A percentile compares a stretch with the other conserved stretches of the same genome.
phyloP scores from a whole-genome alignment of 768 basidiomycete species.

The Aureoboletus auriporus region DNA sequence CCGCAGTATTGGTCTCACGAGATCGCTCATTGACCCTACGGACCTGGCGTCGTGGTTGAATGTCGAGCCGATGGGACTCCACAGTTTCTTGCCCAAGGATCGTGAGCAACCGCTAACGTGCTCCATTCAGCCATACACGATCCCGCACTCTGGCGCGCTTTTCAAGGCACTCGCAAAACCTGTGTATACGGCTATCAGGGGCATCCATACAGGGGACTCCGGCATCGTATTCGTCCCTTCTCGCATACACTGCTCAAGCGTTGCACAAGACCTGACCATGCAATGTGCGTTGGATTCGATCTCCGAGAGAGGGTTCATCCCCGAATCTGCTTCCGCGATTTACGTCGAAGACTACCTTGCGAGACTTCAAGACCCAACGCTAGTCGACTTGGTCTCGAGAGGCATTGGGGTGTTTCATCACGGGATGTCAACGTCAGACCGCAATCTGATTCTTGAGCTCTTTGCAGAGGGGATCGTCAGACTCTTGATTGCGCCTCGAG shows the following conservation, averaged over 20 bases:
- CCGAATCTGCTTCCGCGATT: slow-evolving; percentile 44
- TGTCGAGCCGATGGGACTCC: slow-evolving; percentile 57
- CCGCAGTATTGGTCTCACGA: slow-evolving; percentile 74
- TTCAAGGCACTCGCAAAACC: slow-evolving; percentile 93
- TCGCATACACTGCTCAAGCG: slow-evolving; percentile 62
- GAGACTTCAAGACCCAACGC: slow-evolving; percentile 55
- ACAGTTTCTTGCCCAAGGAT: slow-evolving; percentile 78
- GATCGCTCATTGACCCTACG: slow-evolving; percentile 74
- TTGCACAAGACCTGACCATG: slow-evolving; percentile 83
- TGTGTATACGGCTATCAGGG: slow-evolving; percentile 68
- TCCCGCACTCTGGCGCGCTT: slow-evolving; percentile 80
- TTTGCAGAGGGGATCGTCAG: slow-evolving; percentile 77
- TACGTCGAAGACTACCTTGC: slow-evolving; percentile 56
- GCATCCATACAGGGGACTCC: slow-evolving; percentile 39
- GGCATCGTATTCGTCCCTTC: slow-evolving; percentile 90
- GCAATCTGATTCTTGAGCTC: slow-evolving; percentile 70
- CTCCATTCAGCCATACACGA: slow-evolving; percentile 73
- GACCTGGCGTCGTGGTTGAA: slow-evolving; percentile 84
- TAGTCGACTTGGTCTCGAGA: slow-evolving; percentile 72
- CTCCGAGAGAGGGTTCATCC: slow-evolving; percentile 64
- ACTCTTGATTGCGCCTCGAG: slow-evolving; percentile 77
- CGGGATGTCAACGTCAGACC: slow-evolving; percentile 65
- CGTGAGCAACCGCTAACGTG: slow-evolving; percentile 75
- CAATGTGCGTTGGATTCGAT: slow-evolving; percentile 77
- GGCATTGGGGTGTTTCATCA: slow-evolving; percentile 87